Evolutionary conservation across 1,284 basidiomycete species (phyloP).

Genomic region (Agaricales sp.): DNA sequence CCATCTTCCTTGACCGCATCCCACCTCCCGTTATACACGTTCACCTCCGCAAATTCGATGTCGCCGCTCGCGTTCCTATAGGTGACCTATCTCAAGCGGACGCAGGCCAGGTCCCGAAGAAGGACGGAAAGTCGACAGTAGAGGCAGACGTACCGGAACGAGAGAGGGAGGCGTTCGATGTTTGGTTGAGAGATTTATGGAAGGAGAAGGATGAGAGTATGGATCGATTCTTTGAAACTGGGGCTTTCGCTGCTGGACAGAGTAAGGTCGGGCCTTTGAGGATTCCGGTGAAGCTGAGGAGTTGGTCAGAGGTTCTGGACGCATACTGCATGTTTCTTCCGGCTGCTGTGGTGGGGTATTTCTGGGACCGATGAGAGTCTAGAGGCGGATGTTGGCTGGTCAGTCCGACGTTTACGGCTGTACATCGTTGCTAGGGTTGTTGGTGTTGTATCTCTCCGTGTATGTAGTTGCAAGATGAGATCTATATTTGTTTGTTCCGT

Average conservation of each 20-base stretch:
- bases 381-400: background rate
- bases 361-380: conserved; percentile 11
- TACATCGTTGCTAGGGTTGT: background rate
- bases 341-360: conserved; percentile 20
- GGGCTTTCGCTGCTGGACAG: conserved; percentile 22
- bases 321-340: conserved; percentile 67
- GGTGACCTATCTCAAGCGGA: conserved; percentile 37
- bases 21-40: conserved; percentile 83
- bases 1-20: conserved; percentile 77
- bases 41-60: conserved; percentile 72
- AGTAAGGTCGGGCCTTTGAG: conserved; percentile 22
- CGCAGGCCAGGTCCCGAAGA: conserved; percentile 20
- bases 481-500: background rate
- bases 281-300: conserved; percentile 50
- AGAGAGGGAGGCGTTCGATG: conserved; percentile 69
- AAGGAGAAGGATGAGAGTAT: conserved; percentile 74
- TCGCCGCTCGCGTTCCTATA: conserved; percentile 55
- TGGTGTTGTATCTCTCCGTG: conserved; percentile 3
- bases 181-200: conserved; percentile 81
- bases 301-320: conserved; percentile 43
- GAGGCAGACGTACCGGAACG: conserved; percentile 55
- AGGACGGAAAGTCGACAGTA: conserved; percentile 16
- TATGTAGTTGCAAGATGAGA: background rate
- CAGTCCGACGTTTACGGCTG: background rate
- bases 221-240: conserved; percentile 45